Evolutionary conservation across 1,284 basidiomycete genomes (phyloP), one percentile per base, ranked within the genome.

Genomic region (Trametes versicolor): DNA sequence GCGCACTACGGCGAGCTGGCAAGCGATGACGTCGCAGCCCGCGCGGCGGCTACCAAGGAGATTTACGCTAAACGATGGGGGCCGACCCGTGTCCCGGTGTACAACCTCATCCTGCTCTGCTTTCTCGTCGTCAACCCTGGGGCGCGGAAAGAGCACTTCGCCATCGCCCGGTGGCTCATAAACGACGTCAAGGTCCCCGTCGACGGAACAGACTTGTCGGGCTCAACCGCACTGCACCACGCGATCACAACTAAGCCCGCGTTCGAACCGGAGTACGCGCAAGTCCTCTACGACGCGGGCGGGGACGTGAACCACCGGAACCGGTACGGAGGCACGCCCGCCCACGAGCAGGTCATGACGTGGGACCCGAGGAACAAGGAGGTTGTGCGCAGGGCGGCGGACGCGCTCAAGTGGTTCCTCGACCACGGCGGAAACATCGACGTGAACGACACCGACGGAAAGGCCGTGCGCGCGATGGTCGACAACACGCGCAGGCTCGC

Each of bases 361-460:
- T 79, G 72, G 41, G 75, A 79, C 61, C 58, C 63, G 9, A 52
- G 59, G n/a, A 67, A 73, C 29, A 61, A 37, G 15, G 67, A 56
- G 21, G 56, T 48, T 12, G 58, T 79, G 21, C 64, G 67, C 29
- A 71, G 67, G 23, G 74, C 79, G 3, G 65, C 60, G 4, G 58
- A 69, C 27, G 76, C 78, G 15, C 66, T 82, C 27, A 60, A 74
- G 61, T 83, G 79, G 79, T 81, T 78, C 70, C 68, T 83, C 58
- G 65, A 66, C 1, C 80, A 82, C 70, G 81, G 80, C n/a, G 82
- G 81, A 13, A 82, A 76, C 70, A 66, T 81, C 10, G 81, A 83
- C 62, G 78, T 83, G 36, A 74, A 74, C 50, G 81, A 83, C 63
- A 74, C 75, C 29, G 80, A 83, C 70, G 79, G 79, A 15, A 67